Percentiles rank a stretch among this genome's conserved stretches.
Evolutionary conservation across 345 rosid genomes (phyloP).

Genomic region (Reutealis trisperma): DNA sequence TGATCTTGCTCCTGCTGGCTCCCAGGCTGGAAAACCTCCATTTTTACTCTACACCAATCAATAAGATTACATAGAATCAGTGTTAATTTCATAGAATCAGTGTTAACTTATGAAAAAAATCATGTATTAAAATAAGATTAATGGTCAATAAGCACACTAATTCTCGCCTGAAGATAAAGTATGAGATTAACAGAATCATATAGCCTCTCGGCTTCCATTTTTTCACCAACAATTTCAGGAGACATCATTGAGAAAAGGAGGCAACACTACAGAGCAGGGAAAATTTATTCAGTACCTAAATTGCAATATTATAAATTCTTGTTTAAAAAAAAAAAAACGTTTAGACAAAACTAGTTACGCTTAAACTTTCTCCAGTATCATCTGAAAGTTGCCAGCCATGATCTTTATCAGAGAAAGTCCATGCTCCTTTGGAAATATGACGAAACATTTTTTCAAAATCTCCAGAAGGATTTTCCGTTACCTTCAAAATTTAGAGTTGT

Average conservation of each 20-base stretch:
- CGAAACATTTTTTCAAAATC: background rate
- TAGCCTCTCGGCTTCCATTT: constrained; percentile 37
- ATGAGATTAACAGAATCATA: constrained; percentile 53
- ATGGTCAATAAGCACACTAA: background rate
- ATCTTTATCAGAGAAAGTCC: background rate
- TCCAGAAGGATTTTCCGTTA: constrained; percentile 1
- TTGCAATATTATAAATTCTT: too few relatives aligned
- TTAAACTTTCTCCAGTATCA: background rate
- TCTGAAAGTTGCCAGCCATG: constrained; percentile 3
- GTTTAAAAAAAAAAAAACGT: background rate
- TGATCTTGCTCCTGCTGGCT: constrained; percentile 45
- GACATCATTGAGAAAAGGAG: constrained; percentile 48
- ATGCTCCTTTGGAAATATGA: constrained; percentile 2
- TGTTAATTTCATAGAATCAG: background rate
- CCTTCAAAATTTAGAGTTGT: background rate
- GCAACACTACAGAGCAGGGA: constrained; percentile 36
- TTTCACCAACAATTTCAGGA: constrained; percentile 51
- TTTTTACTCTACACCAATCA: constrained; percentile 39
- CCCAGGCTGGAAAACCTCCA: constrained; percentile 64
- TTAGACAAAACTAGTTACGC: background rate
- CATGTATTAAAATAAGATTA: background rate
- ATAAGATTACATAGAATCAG: background rate
- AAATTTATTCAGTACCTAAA: too few relatives aligned
- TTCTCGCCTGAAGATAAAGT: constrained; percentile 48
- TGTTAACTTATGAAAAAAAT: background rate